These are phyloP conservation scores for Trichopus zeylanicus DNA, from an alignment of 116 monocot species.

Conservation along the genomic window DNA sequence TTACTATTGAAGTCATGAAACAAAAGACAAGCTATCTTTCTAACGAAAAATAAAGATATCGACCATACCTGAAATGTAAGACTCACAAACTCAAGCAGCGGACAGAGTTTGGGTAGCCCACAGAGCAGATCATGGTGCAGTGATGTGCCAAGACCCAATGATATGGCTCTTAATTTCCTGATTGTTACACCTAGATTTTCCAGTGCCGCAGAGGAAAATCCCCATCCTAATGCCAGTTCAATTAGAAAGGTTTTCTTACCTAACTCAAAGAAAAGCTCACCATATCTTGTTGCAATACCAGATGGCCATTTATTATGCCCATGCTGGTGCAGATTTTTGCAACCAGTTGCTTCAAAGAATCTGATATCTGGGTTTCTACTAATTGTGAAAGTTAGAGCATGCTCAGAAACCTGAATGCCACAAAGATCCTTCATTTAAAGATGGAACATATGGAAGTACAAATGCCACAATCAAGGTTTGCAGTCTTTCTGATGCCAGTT, in stretches of 20 bases:
- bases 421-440: neutral
- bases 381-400: slow-evolving; percentile 32
- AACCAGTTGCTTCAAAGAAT: slow-evolving; percentile 50
- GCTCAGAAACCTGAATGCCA: slow-evolving; percentile 36
- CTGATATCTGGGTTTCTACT: slow-evolving; percentile 39
- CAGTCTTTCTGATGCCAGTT: neutral
- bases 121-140: slow-evolving; percentile 23
- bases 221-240: slow-evolving; percentile 72
- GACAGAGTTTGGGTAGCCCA: slow-evolving; percentile 42
- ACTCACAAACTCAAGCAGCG: slow-evolving; percentile 42
- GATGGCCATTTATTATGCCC: neutral
- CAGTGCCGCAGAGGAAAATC: slow-evolving; percentile 36
- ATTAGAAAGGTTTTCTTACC: slow-evolving; percentile 30
- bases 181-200: slow-evolving; percentile 24
- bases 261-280: slow-evolving; percentile 20
- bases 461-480: neutral
- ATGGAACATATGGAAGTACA: neutral
- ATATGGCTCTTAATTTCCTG: slow-evolving; percentile 31
- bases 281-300: neutral
- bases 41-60: too few relatives aligned
- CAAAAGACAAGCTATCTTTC: neutral
- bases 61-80: slow-evolving; percentile 80
- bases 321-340: slow-evolving; percentile 27
- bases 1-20: neutral
- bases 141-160: slow-evolving; percentile 54